Percentiles rank a stretch among this genome's conserved stretches.
Evolutionary conservation across 2,329 filamentous ascomycete species (phyloP).

Genomic region (Apiospora malaysiana): DNA sequence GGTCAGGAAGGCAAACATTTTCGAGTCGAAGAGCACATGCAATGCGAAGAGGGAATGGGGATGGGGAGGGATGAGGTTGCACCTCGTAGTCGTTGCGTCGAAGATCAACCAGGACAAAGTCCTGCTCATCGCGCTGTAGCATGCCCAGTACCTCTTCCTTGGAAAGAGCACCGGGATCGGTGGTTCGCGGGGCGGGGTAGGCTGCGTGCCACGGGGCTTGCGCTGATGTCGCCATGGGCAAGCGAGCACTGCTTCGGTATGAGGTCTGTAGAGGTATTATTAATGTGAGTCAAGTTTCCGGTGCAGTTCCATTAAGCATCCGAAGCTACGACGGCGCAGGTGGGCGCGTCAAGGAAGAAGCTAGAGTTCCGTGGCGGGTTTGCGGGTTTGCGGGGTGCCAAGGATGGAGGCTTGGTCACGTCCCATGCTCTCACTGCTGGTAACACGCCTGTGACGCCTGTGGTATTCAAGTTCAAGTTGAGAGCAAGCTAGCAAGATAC

Average conservation of each 20-base stretch:
- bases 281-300: not conserved
- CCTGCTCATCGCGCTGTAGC: constrained; percentile 13
- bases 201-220: constrained; percentile 13
- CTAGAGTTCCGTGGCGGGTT: too few relatives aligned
- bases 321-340: not conserved
- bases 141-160: not conserved
- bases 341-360: too few relatives aligned
- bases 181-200: not conserved
- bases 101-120: constrained; percentile 47
- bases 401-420: too few relatives aligned
- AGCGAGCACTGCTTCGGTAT: not conserved
- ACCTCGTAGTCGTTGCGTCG: constrained; percentile 51
- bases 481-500: too few relatives aligned
- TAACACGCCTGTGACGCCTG: too few relatives aligned
- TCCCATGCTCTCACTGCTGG: too few relatives aligned
- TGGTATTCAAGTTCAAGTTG: too few relatives aligned
- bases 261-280: too few relatives aligned
- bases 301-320: not conserved
- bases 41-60: not conserved
- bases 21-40: not conserved
- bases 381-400: not conserved
- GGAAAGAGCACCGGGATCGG: not conserved
- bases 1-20: not conserved
- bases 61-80: constrained; percentile 13
- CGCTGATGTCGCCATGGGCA: not conserved